A percentile compares a stretch with the other conserved stretches of the same genome.
Conservation (phyloP, 345 rosid species). For the Rubroshorea leprosula region DNA sequence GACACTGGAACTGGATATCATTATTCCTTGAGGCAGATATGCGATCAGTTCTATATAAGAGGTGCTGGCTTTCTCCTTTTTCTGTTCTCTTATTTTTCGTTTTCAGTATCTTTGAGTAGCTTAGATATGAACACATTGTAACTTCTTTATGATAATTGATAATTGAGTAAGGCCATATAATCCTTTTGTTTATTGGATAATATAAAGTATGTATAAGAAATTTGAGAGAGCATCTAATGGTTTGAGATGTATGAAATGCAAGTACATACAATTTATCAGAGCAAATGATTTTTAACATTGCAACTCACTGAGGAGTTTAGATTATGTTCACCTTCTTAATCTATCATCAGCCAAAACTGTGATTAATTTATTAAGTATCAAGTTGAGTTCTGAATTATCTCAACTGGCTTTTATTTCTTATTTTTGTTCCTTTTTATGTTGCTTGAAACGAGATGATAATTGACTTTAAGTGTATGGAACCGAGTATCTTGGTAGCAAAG, state of each 20-base stretch:
- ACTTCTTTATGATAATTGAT: background rate
- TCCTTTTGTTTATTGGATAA: background rate
- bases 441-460: background rate
- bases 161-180: background rate
- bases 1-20: constrained; percentile 99
- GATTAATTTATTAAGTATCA: too few species aligned
- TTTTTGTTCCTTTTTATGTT: background rate
- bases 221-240: background rate
- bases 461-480: background rate
- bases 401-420: too few species aligned
- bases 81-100: background rate
- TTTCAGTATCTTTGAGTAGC: background rate
- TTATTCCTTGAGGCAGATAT: constrained; percentile 95
- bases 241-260: background rate
- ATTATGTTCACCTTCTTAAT: too few species aligned
- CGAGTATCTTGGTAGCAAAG: background rate
- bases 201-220: background rate
- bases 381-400: too few species aligned
- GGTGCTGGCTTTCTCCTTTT: constrained; percentile 34
- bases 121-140: background rate
- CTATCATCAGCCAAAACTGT: too few species aligned
- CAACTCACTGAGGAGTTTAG: background rate
- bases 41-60: constrained; percentile 83
- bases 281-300: background rate
- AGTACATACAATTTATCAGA: background rate